phyloP scores from a whole-genome alignment of 1,284 basidiomycete genomes.

The Vanrija pseudolonga region DNA sequence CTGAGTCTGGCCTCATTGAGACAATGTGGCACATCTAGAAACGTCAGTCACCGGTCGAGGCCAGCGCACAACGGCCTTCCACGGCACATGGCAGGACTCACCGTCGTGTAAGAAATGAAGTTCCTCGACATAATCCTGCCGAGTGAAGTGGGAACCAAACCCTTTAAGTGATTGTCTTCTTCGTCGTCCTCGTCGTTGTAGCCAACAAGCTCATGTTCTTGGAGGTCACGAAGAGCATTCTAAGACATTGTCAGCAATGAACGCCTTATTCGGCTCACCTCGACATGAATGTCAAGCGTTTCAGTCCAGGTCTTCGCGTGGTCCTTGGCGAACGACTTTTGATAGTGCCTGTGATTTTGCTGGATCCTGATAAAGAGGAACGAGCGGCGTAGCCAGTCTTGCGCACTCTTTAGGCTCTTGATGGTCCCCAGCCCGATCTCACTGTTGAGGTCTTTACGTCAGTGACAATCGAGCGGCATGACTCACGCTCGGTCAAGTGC shows the following conservation, averaged over 20 bases:
- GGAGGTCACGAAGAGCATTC: conserved; percentile 61
- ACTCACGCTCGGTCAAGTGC: conserved; percentile 67
- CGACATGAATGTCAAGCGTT: conserved; percentile 71
- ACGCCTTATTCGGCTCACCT: conserved; percentile 19
- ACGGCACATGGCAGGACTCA: neutral
- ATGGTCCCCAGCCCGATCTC: conserved; percentile 85
- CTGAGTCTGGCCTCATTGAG: conserved; percentile 13
- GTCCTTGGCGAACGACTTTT: conserved; percentile 45
- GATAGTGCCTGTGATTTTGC: conserved; percentile 74
- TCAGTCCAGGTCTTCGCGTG: conserved; percentile 49
- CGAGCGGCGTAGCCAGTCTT: conserved; percentile 70
- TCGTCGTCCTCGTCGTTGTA: conserved; percentile 28
- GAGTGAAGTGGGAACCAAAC: conserved; percentile 2
- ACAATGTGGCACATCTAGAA: conserved; percentile 28
- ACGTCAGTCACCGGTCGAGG: neutral
- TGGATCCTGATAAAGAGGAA: conserved; percentile 80
- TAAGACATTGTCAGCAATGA: conserved; percentile 14
- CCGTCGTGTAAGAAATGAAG: conserved; percentile 14
- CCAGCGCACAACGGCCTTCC: too few relatives aligned
- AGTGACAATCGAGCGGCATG: neutral
- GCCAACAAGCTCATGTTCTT: conserved; percentile 58
- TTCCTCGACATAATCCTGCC: conserved; percentile 40
- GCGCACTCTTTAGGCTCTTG: conserved; percentile 60
- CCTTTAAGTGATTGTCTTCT: neutral
- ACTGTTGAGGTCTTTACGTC: conserved; percentile 66